phyloP scores from a whole-genome alignment of 2,329 filamentous ascomycete species.

The Xylaria sp. region DNA sequence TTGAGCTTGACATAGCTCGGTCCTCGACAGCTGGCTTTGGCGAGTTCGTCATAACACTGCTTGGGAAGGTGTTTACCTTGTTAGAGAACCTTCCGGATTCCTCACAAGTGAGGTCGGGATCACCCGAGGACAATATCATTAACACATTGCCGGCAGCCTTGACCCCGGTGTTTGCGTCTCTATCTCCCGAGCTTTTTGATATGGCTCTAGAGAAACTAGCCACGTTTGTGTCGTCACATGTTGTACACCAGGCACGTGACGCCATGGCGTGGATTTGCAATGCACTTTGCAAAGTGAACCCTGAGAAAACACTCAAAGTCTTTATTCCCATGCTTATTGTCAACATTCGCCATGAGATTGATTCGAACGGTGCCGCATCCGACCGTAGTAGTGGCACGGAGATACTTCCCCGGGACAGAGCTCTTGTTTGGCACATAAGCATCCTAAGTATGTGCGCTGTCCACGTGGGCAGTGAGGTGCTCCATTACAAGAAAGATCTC shows the following conservation, averaged over 20 bases:
- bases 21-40: slow-evolving; percentile 94
- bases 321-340: slow-evolving; percentile 89
- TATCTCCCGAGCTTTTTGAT: slow-evolving; percentile 94
- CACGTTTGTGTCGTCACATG: slow-evolving; percentile 88
- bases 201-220: slow-evolving; percentile 90
- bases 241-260: slow-evolving; percentile 95
- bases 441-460: slow-evolving; percentile 98
- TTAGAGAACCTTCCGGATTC: slow-evolving; percentile 94
- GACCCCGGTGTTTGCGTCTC: slow-evolving; percentile 84
- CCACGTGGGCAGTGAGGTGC: slow-evolving; percentile 87
- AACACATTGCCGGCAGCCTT: slow-evolving; percentile 93
- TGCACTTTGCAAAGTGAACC: slow-evolving; percentile 92
- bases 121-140: slow-evolving; percentile 95
- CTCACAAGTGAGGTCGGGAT: slow-evolving; percentile 83
- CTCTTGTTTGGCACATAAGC: slow-evolving; percentile 94
- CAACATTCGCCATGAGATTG: slow-evolving; percentile 95
- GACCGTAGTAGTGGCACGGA: slow-evolving; percentile 93
- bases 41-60: slow-evolving; percentile 87
- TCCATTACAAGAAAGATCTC: slow-evolving; percentile 87
- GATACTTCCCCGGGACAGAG: slow-evolving; percentile 88
- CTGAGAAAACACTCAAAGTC: slow-evolving; percentile 88
- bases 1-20: slow-evolving; percentile 84
- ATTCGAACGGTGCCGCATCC: slow-evolving; percentile 93
- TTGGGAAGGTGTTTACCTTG: slow-evolving; percentile 94
- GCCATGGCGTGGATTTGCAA: slow-evolving; percentile 99